These are phyloP conservation scores for Nevesoporus exiguus DNA, from an alignment of 768 basidiomycete species.

Conservation along the genomic window DNA sequence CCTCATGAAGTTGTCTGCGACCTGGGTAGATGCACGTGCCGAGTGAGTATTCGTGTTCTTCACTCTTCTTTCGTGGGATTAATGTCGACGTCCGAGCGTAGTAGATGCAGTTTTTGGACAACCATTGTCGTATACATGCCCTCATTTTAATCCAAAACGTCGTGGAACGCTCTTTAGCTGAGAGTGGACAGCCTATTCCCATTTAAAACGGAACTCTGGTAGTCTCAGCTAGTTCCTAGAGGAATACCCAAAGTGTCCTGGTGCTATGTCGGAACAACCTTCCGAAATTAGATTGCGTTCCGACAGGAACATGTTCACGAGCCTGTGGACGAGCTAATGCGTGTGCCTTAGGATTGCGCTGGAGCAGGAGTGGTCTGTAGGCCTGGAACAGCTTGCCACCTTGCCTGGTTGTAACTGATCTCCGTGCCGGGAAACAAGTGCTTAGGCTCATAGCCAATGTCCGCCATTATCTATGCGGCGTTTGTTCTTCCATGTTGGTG, in stretches of 20 bases:
- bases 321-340: not conserved
- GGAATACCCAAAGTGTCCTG: not conserved
- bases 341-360: too few species aligned
- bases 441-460: not conserved
- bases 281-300: not conserved
- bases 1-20: constrained; percentile 31
- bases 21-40: constrained; percentile 11
- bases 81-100: constrained; percentile 7
- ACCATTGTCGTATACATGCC: constrained; percentile 17
- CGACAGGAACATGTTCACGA: not conserved
- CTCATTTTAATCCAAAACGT: constrained; percentile 20
- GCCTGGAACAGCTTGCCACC: not conserved
- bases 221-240: not conserved
- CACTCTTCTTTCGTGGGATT: not conserved
- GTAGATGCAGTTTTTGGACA: constrained; percentile 27
- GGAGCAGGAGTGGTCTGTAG: not conserved
- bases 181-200: not conserved
- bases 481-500: not conserved
- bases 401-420: not conserved
- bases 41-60: constrained; percentile 12
- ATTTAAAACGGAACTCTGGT: not conserved
- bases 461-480: not conserved
- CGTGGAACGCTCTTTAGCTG: not conserved
- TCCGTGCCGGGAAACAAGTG: not conserved
- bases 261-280: not conserved